These are phyloP conservation scores for Zygoascus sp. DNA, from an alignment of 1,139 yeast genomes.

Conservation along the genomic window DNA sequence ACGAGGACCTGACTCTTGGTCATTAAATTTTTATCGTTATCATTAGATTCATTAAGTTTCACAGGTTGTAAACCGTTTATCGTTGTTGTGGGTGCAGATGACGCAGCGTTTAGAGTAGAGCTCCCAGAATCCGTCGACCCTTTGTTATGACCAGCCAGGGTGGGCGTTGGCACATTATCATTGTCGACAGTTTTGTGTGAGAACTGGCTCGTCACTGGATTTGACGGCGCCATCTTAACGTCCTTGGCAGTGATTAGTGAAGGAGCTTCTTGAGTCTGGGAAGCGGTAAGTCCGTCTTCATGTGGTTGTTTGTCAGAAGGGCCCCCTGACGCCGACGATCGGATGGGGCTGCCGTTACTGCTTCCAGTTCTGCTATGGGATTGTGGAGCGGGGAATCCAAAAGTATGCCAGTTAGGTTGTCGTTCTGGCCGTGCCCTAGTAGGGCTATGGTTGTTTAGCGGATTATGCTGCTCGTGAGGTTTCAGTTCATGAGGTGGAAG, in stretches of 20 bases:
- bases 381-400: background rate
- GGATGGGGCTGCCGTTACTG: background rate
- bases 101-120: background rate
- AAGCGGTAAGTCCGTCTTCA: too few relatives aligned
- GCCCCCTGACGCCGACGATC: background rate
- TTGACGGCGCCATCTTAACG: too few relatives aligned
- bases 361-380: background rate
- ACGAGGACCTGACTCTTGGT: background rate
- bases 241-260: too few relatives aligned
- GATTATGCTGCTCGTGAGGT: constrained; percentile 6
- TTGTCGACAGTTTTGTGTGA: too few relatives aligned
- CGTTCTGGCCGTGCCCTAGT: background rate
- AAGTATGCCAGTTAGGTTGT: constrained; percentile 2
- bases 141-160: too few relatives aligned
- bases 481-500: constrained; percentile 9
- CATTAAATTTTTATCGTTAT: background rate
- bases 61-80: background rate
- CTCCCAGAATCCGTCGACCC: background rate
- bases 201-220: too few relatives aligned
- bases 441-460: background rate
- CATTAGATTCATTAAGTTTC: background rate
- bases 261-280: too few relatives aligned
- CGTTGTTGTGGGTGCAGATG: background rate
- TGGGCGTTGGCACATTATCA: too few relatives aligned
- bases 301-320: too few relatives aligned